Conservation (phyloP, 129 eudicot species). For the Saussurea involucrata region DNA sequence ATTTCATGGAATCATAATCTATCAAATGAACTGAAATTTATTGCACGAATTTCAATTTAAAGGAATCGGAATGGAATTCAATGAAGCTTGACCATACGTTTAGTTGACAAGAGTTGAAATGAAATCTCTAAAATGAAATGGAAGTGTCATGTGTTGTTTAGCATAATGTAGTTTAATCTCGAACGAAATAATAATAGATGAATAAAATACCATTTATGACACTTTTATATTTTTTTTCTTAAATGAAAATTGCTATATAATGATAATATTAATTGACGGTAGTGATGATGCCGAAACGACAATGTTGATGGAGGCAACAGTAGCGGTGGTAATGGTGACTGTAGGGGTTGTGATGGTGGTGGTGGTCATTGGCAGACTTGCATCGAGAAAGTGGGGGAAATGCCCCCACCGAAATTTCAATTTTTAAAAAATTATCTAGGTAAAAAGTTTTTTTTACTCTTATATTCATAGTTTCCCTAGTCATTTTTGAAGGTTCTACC, state of each 20-base stretch:
- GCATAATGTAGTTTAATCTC: not conserved
- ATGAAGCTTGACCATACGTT: not conserved
- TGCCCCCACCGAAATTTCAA: too few relatives aligned
- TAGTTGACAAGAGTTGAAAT: not conserved
- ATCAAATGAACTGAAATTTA: too few relatives aligned
- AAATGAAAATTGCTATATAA: not conserved
- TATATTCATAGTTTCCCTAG: too few relatives aligned
- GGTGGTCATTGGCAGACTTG: too few relatives aligned
- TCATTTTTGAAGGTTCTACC: too few relatives aligned
- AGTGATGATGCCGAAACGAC: not conserved
- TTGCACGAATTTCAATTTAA: not conserved
- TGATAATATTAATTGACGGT: not conserved
- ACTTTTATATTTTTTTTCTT: not conserved
- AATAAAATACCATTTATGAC: not conserved
- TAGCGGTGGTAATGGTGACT: not conserved
- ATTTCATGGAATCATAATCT: not conserved
- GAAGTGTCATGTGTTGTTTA: not conserved
- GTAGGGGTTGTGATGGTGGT: not conserved
- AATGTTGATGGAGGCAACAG: not conserved
- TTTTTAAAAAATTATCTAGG: too few relatives aligned
- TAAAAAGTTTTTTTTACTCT: too few relatives aligned
- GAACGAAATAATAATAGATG: not conserved
- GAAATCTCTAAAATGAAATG: not conserved
- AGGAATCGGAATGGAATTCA: too few relatives aligned
- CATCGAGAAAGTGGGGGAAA: too few relatives aligned